Percentiles rank a stretch among this genome's conserved stretches.
Conservation (phyloP, 305 asterid genomes). For the Fraxinus ornus region DNA sequence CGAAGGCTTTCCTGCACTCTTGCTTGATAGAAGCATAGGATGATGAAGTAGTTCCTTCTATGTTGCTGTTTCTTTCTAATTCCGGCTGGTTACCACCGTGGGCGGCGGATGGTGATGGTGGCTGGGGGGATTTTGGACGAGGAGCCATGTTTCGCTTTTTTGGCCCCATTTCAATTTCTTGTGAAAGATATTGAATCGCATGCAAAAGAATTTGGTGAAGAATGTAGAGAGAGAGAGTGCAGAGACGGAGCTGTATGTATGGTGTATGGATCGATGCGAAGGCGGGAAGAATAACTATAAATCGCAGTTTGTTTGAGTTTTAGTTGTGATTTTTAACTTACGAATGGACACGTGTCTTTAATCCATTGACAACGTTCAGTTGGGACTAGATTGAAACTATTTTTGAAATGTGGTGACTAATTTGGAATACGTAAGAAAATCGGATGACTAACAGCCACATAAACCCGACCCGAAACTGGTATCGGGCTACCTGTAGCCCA, state of each 20-base stretch:
- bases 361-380: neutral
- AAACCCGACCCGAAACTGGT: neutral
- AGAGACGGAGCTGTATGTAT: neutral
- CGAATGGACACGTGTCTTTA: neutral
- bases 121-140: slow-evolving; percentile 57
- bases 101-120: slow-evolving; percentile 15
- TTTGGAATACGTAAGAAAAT: neutral
- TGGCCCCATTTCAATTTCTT: slow-evolving; percentile 64
- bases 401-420: neutral
- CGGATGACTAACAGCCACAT: neutral
- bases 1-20: slow-evolving; percentile 74
- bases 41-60: slow-evolving; percentile 30
- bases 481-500: neutral
- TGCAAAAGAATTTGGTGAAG: slow-evolving; percentile 29
- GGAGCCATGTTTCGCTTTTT: slow-evolving; percentile 70
- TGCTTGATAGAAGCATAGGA: slow-evolving; percentile 45
- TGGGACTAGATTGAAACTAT: neutral
- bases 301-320: neutral
- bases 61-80: slow-evolving; percentile 20
- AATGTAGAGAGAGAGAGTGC: neutral
- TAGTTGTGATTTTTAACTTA: neutral
- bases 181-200: slow-evolving; percentile 37
- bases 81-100: slow-evolving; percentile 27
- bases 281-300: neutral
- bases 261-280: neutral